Base-by-base conservation (phyloP, 371 early-diverging fungal genomes). In the Mortierella sp. region DNA sequence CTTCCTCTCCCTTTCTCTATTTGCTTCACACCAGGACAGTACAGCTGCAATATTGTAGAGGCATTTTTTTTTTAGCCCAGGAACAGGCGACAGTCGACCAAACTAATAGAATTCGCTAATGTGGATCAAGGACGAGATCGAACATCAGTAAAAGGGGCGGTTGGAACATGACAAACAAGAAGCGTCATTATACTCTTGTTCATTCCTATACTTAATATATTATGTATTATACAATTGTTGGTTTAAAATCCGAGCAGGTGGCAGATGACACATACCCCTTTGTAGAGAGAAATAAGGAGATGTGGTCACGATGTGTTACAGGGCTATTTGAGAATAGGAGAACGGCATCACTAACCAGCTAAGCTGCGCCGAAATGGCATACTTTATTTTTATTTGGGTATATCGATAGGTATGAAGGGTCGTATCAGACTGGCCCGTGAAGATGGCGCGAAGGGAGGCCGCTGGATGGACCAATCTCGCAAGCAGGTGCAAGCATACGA, bases 381-480 rank as follows among this genome's bases (percentile, higher is more conserved):
- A 40, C 14, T 11, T 40, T 20, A 20, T 6, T 49, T 5, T 20
- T 20, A 16, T 49, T 49, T 49, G 49, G 16, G 16, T 20, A 32
- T 20, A 32, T 65, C 1, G 51, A 20, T 47, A 87, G 86, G 87
- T 37, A 76, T 88, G 72, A 81, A 74, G 62, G 93, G 93, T 10
- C 90, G 93, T 28, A 89, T 91, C 71, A 84, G 93, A 57, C 78
- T 93, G 68, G 89, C 90, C 65, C 90, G 87, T 64, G 87, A 85
- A n/a, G 77, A 88, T 70, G 87, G 87, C 49, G 85, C 37, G 58
- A 78, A 86, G 43, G 89, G 87, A 24, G 90, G 91, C 45, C 90
- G 88, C 65, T 97, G 98, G 96, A 96, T 99, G 93, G 99, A 99
- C 81, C 87, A 90, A 35, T 95, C 98, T 85, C 91, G 99, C 68